A percentile compares a stretch with the other conserved stretches of the same genome.
phyloP scores from a whole-genome alignment of 352 stramenopile species.

The Globisporangium middletonii region DNA sequence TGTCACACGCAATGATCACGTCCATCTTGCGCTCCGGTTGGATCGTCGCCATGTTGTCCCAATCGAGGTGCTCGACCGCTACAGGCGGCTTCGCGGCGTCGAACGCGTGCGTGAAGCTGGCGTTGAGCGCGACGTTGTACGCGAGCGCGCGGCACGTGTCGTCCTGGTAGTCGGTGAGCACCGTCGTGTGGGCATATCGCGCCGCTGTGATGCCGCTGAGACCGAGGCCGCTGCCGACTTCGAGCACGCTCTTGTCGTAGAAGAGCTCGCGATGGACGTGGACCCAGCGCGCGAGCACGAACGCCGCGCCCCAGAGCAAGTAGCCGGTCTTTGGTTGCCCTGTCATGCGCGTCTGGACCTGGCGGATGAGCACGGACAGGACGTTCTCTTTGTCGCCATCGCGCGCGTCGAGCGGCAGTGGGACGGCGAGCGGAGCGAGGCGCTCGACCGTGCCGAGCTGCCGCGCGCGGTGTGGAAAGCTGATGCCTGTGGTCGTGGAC shows the following conservation, averaged over 20 bases:
- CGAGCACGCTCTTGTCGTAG: slow-evolving; percentile 58
- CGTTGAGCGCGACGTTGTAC: slow-evolving; percentile 81
- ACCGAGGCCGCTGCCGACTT: slow-evolving; percentile 80
- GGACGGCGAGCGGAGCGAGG: slow-evolving; percentile 43
- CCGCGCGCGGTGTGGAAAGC: slow-evolving; percentile 57
- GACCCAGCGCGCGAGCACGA: slow-evolving; percentile 77
- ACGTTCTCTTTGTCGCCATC: slow-evolving; percentile 26
- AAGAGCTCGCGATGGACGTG: slow-evolving; percentile 76
- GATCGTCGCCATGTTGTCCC: slow-evolving; percentile 69
- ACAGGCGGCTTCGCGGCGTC: slow-evolving; percentile 47
- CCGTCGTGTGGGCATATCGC: slow-evolving; percentile 50
- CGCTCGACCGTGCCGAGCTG: slow-evolving; percentile 56
- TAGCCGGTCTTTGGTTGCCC: slow-evolving; percentile 84
- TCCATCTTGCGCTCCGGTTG: slow-evolving; percentile 52
- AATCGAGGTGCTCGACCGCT: slow-evolving; percentile 59
- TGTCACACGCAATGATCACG: slow-evolving; percentile 80
- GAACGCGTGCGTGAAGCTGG: slow-evolving; percentile 59
- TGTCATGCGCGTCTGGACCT: slow-evolving; percentile 80
- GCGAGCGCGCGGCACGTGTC: slow-evolving; percentile 69
- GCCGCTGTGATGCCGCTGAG: slow-evolving; percentile 74
- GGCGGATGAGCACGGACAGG: slow-evolving; percentile 65
- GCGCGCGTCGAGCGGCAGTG: slow-evolving; percentile 54
- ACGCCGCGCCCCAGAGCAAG: slow-evolving; percentile 74
- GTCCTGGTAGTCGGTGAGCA: slow-evolving; percentile 80
- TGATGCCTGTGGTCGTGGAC: slow-evolving; percentile 51